phyloP scores from a whole-genome alignment of 768 basidiomycete genomes.

The Pleurotus pulmonarius region DNA sequence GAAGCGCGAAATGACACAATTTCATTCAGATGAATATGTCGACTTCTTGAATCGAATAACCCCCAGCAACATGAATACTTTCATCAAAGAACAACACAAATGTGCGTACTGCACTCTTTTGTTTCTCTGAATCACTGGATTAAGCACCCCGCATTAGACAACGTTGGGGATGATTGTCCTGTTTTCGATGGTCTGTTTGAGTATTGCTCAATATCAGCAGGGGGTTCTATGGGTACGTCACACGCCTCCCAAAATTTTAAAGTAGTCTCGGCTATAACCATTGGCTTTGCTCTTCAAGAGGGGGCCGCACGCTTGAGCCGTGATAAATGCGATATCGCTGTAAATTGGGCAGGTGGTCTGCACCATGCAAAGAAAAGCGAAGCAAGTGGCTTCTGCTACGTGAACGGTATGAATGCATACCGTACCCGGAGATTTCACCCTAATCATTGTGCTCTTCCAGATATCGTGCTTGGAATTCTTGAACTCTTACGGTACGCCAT shows the following conservation, averaged over 20 bases:
- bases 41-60: slow-evolving; percentile 94
- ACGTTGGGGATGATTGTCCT: slow-evolving; percentile 90
- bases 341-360: slow-evolving; percentile 98
- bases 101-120: slow-evolving; percentile 45
- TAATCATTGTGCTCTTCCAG: slow-evolving; percentile 19
- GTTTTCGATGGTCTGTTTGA: slow-evolving; percentile 96
- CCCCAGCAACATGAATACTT: slow-evolving; percentile 92
- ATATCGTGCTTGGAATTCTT: slow-evolving; percentile 92
- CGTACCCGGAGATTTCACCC: neutral
- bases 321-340: slow-evolving; percentile 89
- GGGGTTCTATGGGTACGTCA: slow-evolving; percentile 84
- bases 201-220: slow-evolving; percentile 95
- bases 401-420: slow-evolving; percentile 48
- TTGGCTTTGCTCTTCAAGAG: neutral
- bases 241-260: neutral
- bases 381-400: slow-evolving; percentile 98
- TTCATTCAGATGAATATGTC: slow-evolving; percentile 98
- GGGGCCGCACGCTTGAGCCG: slow-evolving; percentile 75
- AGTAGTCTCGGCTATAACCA: neutral
- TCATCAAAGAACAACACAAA: slow-evolving; percentile 92
- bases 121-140: neutral
- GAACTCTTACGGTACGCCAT: slow-evolving; percentile 48
- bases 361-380: slow-evolving; percentile 99
- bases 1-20: slow-evolving; percentile 99
- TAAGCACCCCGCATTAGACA: slow-evolving; percentile 3